A percentile compares a stretch with the other conserved stretches of the same genome.
phyloP scores from a whole-genome alignment of 1,284 basidiomycete species.

The Cryptococcus sp. region DNA sequence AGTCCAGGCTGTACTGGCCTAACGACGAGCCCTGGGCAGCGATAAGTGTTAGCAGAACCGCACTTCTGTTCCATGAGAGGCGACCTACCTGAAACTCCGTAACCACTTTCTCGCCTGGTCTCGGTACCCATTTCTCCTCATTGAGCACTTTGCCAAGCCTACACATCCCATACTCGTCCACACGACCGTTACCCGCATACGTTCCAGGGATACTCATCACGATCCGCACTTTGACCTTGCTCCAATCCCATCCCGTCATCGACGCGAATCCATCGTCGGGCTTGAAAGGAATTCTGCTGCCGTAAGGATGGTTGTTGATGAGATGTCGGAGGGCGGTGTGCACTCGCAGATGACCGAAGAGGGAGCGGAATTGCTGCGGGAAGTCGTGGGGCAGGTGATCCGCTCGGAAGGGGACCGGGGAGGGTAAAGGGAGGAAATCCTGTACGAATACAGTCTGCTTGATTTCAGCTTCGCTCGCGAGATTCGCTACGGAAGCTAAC shows the following conservation, averaged over 20 bases:
- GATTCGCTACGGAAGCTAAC: constrained; percentile 5
- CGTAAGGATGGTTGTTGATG: constrained; percentile 31
- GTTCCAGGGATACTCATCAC: constrained; percentile 47
- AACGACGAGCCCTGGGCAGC: constrained; percentile 46
- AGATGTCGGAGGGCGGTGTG: constrained; percentile 38
- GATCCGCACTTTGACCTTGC: constrained; percentile 43
- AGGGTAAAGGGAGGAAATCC: constrained; percentile 41
- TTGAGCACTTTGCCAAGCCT: constrained; percentile 41
- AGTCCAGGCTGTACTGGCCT: constrained; percentile 43
- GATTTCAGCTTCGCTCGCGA: background rate
- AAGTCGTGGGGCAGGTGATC: constrained; percentile 30
- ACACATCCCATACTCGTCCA: constrained; percentile 38
- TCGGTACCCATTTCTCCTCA: constrained; percentile 42
- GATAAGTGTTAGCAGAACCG: background rate
- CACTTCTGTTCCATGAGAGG: background rate
- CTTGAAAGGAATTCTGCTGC: constrained; percentile 29
- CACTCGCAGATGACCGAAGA: constrained; percentile 46
- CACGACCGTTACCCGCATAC: constrained; percentile 36
- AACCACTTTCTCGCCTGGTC: constrained; percentile 33
- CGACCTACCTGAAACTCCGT: constrained; percentile 50
- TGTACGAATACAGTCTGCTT: constrained; percentile 51
- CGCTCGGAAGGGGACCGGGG: constrained; percentile 6
- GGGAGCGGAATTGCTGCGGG: constrained; percentile 36
- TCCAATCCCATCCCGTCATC: constrained; percentile 47
- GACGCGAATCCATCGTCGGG: constrained; percentile 26